Evolutionary conservation across 2,329 filamentous ascomycete species (phyloP).

Genomic region (Juglanconis sp.): DNA sequence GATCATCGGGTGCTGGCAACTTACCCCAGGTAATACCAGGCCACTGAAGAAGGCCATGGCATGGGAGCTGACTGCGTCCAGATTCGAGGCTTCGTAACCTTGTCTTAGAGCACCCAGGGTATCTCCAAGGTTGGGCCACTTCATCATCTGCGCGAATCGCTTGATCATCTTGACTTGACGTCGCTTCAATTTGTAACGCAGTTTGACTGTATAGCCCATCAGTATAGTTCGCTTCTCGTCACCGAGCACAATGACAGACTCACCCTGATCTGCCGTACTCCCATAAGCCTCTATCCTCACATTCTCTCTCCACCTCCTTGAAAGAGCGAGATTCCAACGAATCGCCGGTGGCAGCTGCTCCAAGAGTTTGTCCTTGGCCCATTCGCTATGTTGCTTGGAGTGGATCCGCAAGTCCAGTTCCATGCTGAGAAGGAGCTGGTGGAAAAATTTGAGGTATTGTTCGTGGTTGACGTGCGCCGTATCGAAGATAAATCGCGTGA

Average conservation of each 20-base stretch:
- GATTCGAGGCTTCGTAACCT: slow-evolving; percentile 53
- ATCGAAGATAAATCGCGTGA: slow-evolving; percentile 69
- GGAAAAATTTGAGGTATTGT: slow-evolving; percentile 66
- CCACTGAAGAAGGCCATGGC: slow-evolving; percentile 77
- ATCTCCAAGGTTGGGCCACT: slow-evolving; percentile 70
- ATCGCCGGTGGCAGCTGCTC: slow-evolving; percentile 66
- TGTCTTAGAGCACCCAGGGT: slow-evolving; percentile 62
- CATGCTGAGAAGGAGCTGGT: slow-evolving; percentile 70
- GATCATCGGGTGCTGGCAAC: slow-evolving; percentile 25
- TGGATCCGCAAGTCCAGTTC: slow-evolving; percentile 71
- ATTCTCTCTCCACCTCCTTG: slow-evolving; percentile 68
- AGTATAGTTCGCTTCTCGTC: background rate
- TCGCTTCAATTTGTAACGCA: slow-evolving; percentile 63
- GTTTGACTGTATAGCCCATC: slow-evolving; percentile 41
- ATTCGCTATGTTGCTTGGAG: slow-evolving; percentile 56
- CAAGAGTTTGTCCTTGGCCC: slow-evolving; percentile 62
- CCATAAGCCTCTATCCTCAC: slow-evolving; percentile 64
- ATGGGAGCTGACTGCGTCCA: slow-evolving; percentile 64
- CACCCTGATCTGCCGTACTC: slow-evolving; percentile 48
- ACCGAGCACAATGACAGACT: slow-evolving; percentile 20
- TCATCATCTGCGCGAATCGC: slow-evolving; percentile 68
- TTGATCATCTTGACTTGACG: slow-evolving; percentile 67
- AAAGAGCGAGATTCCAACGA: slow-evolving; percentile 70
- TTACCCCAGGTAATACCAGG: slow-evolving; percentile 66
- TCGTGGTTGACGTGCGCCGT: slow-evolving; percentile 51